phyloP scores from a whole-genome alignment of 352 stramenopile species.

The Globisporangium acanthophoron region DNA sequence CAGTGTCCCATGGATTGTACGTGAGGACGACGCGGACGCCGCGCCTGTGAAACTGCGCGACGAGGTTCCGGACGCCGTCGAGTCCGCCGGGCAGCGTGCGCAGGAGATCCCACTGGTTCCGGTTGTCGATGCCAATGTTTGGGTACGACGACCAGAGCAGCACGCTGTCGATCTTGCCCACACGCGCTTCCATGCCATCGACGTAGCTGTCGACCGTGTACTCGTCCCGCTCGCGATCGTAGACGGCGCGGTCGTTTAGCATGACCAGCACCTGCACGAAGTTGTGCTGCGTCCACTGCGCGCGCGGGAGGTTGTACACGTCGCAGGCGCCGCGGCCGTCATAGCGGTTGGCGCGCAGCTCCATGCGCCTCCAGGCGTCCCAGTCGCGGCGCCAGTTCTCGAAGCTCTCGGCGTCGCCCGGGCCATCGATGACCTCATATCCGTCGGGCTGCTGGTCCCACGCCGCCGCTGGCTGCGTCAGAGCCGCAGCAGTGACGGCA shows the following conservation, averaged over 20 bases:
- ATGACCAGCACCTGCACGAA: slow-evolving; percentile 77
- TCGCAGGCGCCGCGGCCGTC: slow-evolving; percentile 43
- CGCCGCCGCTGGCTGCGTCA: slow-evolving; percentile 4
- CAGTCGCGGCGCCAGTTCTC: slow-evolving; percentile 54
- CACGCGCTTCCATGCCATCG: slow-evolving; percentile 35
- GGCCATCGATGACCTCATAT: slow-evolving; percentile 78
- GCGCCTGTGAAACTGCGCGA: slow-evolving; percentile 55
- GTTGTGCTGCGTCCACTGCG: slow-evolving; percentile 72
- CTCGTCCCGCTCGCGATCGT: slow-evolving; percentile 48
- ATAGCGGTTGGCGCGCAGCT: slow-evolving; percentile 64
- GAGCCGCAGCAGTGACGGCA: not conserved
- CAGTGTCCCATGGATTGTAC: slow-evolving; percentile 84
- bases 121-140: slow-evolving; percentile 77
- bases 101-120: slow-evolving; percentile 78
- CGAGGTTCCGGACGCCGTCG: slow-evolving; percentile 31
- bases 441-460: slow-evolving; percentile 77
- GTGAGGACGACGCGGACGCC: slow-evolving; percentile 66
- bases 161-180: slow-evolving; percentile 73
- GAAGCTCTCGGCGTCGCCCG: slow-evolving; percentile 22
- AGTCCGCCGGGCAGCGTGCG: slow-evolving; percentile 53
- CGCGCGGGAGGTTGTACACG: slow-evolving; percentile 58
- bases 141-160: slow-evolving; percentile 80
- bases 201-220: slow-evolving; percentile 76
- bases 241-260: slow-evolving; percentile 74
- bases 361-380: slow-evolving; percentile 63